A percentile compares a stretch with the other conserved stretches of the same genome.
phyloP scores from a whole-genome alignment of 352 stramenopile species.

The Phytophthora cactorum region DNA sequence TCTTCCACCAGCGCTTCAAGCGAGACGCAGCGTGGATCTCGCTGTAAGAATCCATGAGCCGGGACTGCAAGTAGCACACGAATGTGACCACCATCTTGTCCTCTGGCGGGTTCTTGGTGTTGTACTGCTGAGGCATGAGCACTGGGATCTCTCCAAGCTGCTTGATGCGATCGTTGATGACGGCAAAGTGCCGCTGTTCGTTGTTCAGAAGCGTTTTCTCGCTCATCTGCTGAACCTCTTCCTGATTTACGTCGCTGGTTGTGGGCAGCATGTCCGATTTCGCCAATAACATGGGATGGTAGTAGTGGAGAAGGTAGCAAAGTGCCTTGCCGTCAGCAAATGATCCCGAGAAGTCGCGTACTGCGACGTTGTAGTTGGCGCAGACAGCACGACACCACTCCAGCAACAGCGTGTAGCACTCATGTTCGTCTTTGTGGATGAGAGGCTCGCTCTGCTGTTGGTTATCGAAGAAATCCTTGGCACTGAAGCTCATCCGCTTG shows the following conservation, averaged over 20 bases:
- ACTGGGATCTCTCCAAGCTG: slow-evolving; percentile 94
- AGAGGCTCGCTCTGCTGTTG: slow-evolving; percentile 46
- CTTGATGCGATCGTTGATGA: slow-evolving; percentile 90
- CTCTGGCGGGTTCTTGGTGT: slow-evolving; percentile 91
- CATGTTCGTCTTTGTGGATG: slow-evolving; percentile 46
- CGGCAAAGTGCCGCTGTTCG: slow-evolving; percentile 85
- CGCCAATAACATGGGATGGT: slow-evolving; percentile 92
- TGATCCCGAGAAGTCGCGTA: slow-evolving; percentile 92
- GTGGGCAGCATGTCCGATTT: slow-evolving; percentile 68
- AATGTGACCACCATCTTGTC: slow-evolving; percentile 96
- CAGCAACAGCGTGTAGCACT: slow-evolving; percentile 82
- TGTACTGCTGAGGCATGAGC: slow-evolving; percentile 85
- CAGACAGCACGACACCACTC: slow-evolving; percentile 94
- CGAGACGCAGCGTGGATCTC: slow-evolving; percentile 92
- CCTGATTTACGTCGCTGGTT: slow-evolving; percentile 36
- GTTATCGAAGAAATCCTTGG: slow-evolving; percentile 64
- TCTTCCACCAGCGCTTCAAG: slow-evolving; percentile 89
- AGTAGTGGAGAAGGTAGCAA: slow-evolving; percentile 96
- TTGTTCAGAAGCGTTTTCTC: slow-evolving; percentile 53
- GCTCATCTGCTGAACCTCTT: slow-evolving; percentile 21
- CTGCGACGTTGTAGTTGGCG: slow-evolving; percentile 84
- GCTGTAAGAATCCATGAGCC: slow-evolving; percentile 93
- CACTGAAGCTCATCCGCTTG: slow-evolving; percentile 72
- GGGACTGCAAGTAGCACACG: slow-evolving; percentile 93
- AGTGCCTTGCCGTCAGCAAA: slow-evolving; percentile 94